Conservation (phyloP, 2,329 filamentous ascomycete genomes). For the Davidsoniella neocaledoniae region DNA sequence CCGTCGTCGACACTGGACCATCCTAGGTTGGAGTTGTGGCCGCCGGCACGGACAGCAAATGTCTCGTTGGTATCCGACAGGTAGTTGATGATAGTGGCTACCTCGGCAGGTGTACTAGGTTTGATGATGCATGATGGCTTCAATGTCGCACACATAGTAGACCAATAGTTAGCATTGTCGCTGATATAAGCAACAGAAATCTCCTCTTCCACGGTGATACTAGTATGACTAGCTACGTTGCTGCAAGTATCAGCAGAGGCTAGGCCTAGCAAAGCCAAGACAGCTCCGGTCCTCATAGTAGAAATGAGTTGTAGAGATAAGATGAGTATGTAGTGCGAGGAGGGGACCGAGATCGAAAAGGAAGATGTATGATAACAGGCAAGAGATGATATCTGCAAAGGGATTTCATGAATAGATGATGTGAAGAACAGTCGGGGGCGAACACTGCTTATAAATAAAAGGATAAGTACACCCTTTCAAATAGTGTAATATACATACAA, state of each 20-base stretch:
- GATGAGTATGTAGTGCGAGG: neutral
- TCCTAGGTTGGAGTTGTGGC: slow-evolving; percentile 18
- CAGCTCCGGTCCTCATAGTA: neutral
- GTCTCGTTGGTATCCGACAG: slow-evolving; percentile 12
- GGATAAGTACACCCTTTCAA: no score
- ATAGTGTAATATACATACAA: no score
- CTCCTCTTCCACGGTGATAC: neutral
- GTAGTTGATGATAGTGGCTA: slow-evolving; percentile 12
- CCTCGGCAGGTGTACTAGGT: slow-evolving; percentile 16
- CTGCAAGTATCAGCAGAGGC: slow-evolving; percentile 1
- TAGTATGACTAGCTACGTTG: neutral
- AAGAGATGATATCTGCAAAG: no score
- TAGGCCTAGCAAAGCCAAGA: slow-evolving; percentile 1
- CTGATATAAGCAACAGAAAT: neutral
- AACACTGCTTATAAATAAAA: no score
- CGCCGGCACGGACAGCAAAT: slow-evolving; percentile 26
- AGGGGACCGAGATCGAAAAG: neutral
- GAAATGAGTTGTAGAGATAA: neutral
- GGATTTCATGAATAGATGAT: no score
- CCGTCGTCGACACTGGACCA: slow-evolving; percentile 17
- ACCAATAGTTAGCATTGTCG: slow-evolving; percentile 19
- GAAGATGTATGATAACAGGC: neutral
- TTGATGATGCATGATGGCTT: slow-evolving; percentile 17
- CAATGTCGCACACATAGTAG: slow-evolving; percentile 17
- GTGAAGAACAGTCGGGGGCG: no score